Percentiles rank a stretch among this genome's conserved stretches.
phyloP scores from a whole-genome alignment of 768 basidiomycete species.

The Rhizopogon vulgaris region DNA sequence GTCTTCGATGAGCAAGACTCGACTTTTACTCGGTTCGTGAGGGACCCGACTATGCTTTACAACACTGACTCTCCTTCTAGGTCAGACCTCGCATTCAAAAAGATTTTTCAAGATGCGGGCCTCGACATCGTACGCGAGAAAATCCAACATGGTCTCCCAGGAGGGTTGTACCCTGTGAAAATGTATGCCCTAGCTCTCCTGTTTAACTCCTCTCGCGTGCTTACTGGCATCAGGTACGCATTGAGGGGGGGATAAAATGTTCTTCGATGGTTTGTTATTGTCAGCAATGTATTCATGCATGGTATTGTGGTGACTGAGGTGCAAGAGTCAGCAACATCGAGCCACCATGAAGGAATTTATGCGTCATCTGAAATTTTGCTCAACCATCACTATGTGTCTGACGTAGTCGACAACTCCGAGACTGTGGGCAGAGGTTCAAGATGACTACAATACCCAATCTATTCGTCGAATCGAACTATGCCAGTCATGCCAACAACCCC shows the following conservation, averaged over 20 bases:
- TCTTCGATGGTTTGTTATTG: not conserved
- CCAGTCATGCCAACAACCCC: slow-evolving; percentile 69
- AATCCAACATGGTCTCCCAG: slow-evolving; percentile 78
- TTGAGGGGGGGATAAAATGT: slow-evolving; percentile 4
- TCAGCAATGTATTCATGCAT: not conserved
- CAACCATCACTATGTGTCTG: not conserved
- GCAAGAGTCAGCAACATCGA: not conserved
- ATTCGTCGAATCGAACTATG: slow-evolving; percentile 19
- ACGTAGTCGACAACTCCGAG: not conserved
- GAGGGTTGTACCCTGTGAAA: slow-evolving; percentile 78
- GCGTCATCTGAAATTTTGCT: not conserved
- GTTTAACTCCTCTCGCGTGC: slow-evolving; percentile 5
- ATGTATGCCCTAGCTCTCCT: slow-evolving; percentile 47
- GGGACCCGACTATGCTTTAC: not conserved
- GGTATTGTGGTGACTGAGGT: not conserved
- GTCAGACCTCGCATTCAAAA: slow-evolving; percentile 79
- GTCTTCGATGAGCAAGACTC: slow-evolving; percentile 85
- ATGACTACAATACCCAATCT: not conserved
- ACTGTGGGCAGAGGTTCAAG: not conserved
- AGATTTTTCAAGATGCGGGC: slow-evolving; percentile 67
- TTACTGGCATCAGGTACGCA: slow-evolving; percentile 17
- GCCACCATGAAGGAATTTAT: not conserved
- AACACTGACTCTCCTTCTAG: slow-evolving; percentile 33
- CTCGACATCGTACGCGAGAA: slow-evolving; percentile 66
- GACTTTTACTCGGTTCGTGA: slow-evolving; percentile 72